Percentiles rank a stretch among this genome's conserved stretches.
Evolutionary conservation across 306 rosid species (phyloP).

Genomic region (Quercus agrifolia): DNA sequence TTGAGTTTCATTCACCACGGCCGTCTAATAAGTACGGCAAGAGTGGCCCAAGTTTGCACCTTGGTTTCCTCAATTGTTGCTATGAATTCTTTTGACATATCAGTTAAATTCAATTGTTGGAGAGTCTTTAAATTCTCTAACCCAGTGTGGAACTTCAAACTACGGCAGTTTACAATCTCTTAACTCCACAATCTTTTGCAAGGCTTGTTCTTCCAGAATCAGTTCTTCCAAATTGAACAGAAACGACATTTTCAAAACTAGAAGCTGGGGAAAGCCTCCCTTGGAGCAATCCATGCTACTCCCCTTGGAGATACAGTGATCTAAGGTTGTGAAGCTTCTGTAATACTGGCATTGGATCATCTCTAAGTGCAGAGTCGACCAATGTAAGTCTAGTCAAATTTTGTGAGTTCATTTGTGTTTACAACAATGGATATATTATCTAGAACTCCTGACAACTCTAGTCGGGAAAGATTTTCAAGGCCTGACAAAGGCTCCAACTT

Average conservation of each 20-base stretch:
- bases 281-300: neutral
- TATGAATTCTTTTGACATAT: too few relatives aligned
- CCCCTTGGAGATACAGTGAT: neutral
- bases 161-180: constrained; percentile 2
- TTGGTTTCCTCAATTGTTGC: too few relatives aligned
- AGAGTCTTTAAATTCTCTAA: neutral
- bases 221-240: too few relatives aligned
- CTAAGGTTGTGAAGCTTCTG: constrained; percentile 1
- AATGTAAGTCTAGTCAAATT: constrained; percentile 14
- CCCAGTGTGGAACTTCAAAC: neutral
- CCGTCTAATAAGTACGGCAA: too few relatives aligned
- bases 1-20: too few relatives aligned
- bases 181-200: neutral
- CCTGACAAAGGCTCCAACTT: neutral
- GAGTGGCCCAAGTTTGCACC: too few relatives aligned
- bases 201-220: too few relatives aligned
- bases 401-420: neutral
- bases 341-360: constrained; percentile 9
- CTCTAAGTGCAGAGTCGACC: neutral
- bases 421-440: neutral
- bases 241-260: neutral
- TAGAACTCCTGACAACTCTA: neutral
- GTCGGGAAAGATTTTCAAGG: neutral
- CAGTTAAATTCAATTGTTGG: neutral
- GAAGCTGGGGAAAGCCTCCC: neutral